Percentiles rank a stretch among this genome's conserved stretches.
Evolutionary conservation across 257 asterid species (phyloP).

Genomic region (Verbascum thapsus): DNA sequence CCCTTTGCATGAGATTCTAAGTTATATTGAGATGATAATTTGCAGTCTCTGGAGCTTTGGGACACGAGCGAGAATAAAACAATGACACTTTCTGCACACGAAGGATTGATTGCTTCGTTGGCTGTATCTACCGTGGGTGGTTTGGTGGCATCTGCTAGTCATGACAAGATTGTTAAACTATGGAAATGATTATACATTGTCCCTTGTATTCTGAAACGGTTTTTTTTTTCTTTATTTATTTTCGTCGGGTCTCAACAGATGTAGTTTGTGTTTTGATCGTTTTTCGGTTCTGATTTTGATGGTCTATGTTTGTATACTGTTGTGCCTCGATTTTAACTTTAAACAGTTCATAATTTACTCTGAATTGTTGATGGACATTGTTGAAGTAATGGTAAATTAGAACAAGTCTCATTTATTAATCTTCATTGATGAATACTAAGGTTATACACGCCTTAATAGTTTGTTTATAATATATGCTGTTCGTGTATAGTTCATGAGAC

Average conservation of each 20-base stretch:
- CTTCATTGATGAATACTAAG: too few relatives aligned
- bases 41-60: constrained; percentile 92
- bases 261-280: constrained; percentile 6
- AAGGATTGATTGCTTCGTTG: constrained; percentile 75
- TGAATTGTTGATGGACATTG: neutral
- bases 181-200: constrained; percentile 52
- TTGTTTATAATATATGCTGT: too few relatives aligned
- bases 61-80: constrained; percentile 80
- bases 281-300: neutral
- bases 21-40: neutral
- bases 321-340: neutral
- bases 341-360: constrained; percentile 8
- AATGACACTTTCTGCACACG: constrained; percentile 80
- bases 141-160: constrained; percentile 92
- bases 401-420: too few relatives aligned
- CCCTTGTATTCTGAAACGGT: neutral
- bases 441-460: too few relatives aligned
- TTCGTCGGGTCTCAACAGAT: neutral
- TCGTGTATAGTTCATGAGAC: too few relatives aligned
- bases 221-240: too few relatives aligned
- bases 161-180: constrained; percentile 78
- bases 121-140: constrained; percentile 75
- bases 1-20: too few relatives aligned
- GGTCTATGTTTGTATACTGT: neutral
- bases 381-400: neutral